Conservation (phyloP, 2,329 filamentous ascomycete species). For the Colletotrichum chlorophyti region DNA sequence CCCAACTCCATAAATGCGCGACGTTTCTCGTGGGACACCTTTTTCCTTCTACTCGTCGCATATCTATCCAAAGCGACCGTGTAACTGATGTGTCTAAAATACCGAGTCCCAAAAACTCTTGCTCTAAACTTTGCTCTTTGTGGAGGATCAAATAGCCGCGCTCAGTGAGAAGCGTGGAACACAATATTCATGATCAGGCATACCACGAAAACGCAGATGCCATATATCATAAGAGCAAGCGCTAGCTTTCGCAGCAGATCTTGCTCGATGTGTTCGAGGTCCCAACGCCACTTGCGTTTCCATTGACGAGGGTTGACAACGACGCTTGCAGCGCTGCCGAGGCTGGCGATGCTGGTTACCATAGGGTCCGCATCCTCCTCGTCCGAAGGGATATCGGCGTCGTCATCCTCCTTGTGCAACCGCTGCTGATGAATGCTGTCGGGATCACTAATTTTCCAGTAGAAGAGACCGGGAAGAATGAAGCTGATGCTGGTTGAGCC, state of each 20-base stretch:
- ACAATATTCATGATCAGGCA: slow-evolving; percentile 88
- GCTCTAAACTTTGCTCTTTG: slow-evolving; percentile 3
- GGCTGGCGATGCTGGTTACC: slow-evolving; percentile 52
- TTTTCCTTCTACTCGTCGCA: neutral
- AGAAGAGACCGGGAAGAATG: slow-evolving; percentile 94
- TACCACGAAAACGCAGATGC: slow-evolving; percentile 85
- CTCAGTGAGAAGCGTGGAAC: slow-evolving; percentile 70
- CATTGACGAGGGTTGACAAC: slow-evolving; percentile 47
- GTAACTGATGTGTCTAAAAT: neutral
- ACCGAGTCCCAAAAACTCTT: slow-evolving; percentile 1
- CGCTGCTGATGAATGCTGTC: slow-evolving; percentile 87
- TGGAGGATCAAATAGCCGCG: neutral
- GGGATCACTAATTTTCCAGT: slow-evolving; percentile 96
- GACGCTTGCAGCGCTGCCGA: slow-evolving; percentile 48
- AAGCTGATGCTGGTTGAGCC: slow-evolving; percentile 96
- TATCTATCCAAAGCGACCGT: slow-evolving; percentile 20
- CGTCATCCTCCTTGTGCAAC: slow-evolving; percentile 89
- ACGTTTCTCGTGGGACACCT: slow-evolving; percentile 4
- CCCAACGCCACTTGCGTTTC: slow-evolving; percentile 65
- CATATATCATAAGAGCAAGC: slow-evolving; percentile 81
- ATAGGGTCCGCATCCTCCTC: slow-evolving; percentile 52
- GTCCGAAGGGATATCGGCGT: slow-evolving; percentile 65
- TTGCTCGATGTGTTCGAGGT: slow-evolving; percentile 69
- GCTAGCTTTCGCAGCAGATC: slow-evolving; percentile 73
- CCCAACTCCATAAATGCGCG: slow-evolving; percentile 17